Conservation (phyloP, 2,329 filamentous ascomycete species). For the Aspergillus sp. region DNA sequence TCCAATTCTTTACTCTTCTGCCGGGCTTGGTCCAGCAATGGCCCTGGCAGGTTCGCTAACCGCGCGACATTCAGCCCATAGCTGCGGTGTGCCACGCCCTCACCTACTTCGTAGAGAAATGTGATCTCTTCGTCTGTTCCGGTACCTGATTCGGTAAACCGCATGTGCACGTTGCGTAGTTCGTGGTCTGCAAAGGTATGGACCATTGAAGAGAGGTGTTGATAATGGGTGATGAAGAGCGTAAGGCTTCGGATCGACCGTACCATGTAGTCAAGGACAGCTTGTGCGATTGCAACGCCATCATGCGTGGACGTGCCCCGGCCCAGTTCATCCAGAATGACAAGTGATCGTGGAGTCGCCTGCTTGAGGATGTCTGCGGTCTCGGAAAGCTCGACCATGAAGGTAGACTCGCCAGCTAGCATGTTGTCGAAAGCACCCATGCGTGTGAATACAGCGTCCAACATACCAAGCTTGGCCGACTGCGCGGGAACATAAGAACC, state of each 20-base stretch:
- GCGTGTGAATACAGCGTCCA: constrained; percentile 90
- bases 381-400: constrained; percentile 97
- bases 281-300: constrained; percentile 91
- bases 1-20: constrained; percentile 80
- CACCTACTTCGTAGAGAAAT: constrained; percentile 88
- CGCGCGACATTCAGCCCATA: constrained; percentile 94
- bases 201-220: constrained; percentile 75
- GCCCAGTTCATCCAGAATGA: constrained; percentile 93
- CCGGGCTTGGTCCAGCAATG: constrained; percentile 77
- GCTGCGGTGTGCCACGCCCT: constrained; percentile 88
- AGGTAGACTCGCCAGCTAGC: constrained; percentile 90
- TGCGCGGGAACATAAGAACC: constrained; percentile 89
- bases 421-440: constrained; percentile 98
- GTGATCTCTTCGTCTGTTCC: constrained; percentile 76
- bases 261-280: constrained; percentile 83
- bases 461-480: constrained; percentile 72
- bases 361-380: constrained; percentile 88
- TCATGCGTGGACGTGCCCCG: constrained; percentile 94
- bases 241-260: constrained; percentile 74
- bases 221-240: constrained; percentile 97
- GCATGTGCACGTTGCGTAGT: constrained; percentile 91
- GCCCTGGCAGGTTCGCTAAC: constrained; percentile 75
- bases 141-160: constrained; percentile 64
- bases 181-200: constrained; percentile 65
- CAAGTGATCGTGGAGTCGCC: constrained; percentile 78